Conservation (phyloP, 2,329 filamentous ascomycete species). For the Colletotrichum karsti region DNA sequence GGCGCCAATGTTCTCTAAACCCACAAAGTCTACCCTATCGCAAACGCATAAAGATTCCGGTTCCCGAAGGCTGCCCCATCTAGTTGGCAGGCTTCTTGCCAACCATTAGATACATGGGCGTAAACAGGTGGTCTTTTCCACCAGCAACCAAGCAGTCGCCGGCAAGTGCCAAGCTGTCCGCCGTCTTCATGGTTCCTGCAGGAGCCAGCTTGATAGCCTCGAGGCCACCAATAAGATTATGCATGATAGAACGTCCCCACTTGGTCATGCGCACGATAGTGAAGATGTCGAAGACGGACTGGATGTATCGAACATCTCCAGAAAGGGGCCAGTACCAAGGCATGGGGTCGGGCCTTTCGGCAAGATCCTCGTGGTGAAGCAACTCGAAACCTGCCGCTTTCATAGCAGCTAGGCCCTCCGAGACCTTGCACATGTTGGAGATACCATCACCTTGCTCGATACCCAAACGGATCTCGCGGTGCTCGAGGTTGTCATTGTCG, state of each 20-base stretch:
- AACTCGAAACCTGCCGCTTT: constrained; percentile 81
- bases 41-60: constrained; percentile 10
- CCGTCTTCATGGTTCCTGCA: constrained; percentile 91
- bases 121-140: constrained; percentile 91
- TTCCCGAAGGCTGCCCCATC: not conserved
- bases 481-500: constrained; percentile 82
- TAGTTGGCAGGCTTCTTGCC: constrained; percentile 76
- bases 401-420: constrained; percentile 81
- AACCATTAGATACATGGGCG: constrained; percentile 98
- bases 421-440: constrained; percentile 89
- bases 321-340: constrained; percentile 97
- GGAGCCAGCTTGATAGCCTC: constrained; percentile 82
- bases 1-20: not conserved
- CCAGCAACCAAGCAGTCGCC: constrained; percentile 89
- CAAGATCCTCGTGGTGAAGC: constrained; percentile 58
- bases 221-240: constrained; percentile 79
- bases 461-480: constrained; percentile 86
- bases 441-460: constrained; percentile 95
- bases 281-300: constrained; percentile 80
- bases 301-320: constrained; percentile 85
- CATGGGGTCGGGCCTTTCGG: constrained; percentile 74
- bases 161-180: constrained; percentile 83
- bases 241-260: constrained; percentile 77
- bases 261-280: constrained; percentile 91
- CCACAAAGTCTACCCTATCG: not conserved